These are phyloP conservation scores for Brachypodium distachyon DNA, from an alignment of 202 grass and related monocot species.

Conservation along the genomic window DNA sequence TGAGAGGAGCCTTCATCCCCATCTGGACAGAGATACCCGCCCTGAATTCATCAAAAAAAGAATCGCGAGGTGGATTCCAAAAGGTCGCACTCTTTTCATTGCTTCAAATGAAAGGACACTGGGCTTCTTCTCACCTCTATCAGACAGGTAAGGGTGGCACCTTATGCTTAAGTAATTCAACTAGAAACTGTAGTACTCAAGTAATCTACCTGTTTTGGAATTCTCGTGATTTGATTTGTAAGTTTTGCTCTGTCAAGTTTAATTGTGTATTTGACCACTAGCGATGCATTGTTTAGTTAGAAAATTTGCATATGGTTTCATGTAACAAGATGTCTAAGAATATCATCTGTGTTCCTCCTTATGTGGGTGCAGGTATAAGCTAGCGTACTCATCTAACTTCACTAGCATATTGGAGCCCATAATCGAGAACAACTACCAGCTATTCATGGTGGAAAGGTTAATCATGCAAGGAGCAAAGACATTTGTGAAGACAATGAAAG, in stretches of 20 bases:
- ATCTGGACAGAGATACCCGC: slow-evolving; percentile 90
- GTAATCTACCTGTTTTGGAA: not conserved
- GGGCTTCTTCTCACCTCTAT: slow-evolving; percentile 80
- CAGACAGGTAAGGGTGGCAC: slow-evolving; percentile 36
- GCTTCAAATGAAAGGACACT: slow-evolving; percentile 86
- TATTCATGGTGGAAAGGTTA: slow-evolving; percentile 93
- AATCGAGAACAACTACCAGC: slow-evolving; percentile 78
- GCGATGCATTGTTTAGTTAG: not conserved
- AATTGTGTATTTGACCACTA: not conserved
- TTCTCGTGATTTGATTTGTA: not conserved
- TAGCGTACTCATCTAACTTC: slow-evolving; percentile 83
- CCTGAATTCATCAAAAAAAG: slow-evolving; percentile 80
- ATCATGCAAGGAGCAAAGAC: slow-evolving; percentile 71
- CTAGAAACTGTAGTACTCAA: not conserved
- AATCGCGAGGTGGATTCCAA: slow-evolving; percentile 78
- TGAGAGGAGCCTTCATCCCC: slow-evolving; percentile 79
- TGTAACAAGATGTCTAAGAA: not conserved
- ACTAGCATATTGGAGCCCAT: slow-evolving; percentile 63
- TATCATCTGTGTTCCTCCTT: not conserved
- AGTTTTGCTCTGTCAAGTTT: not conserved
- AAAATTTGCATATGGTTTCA: not conserved
- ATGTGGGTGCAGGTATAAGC: slow-evolving; percentile 46
- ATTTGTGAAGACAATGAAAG: slow-evolving; percentile 91
- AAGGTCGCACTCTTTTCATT: slow-evolving; percentile 70
- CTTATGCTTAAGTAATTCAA: not conserved